phyloP scores from a whole-genome alignment of 2,329 filamentous ascomycete species.

The Neofusicoccum sp. region DNA sequence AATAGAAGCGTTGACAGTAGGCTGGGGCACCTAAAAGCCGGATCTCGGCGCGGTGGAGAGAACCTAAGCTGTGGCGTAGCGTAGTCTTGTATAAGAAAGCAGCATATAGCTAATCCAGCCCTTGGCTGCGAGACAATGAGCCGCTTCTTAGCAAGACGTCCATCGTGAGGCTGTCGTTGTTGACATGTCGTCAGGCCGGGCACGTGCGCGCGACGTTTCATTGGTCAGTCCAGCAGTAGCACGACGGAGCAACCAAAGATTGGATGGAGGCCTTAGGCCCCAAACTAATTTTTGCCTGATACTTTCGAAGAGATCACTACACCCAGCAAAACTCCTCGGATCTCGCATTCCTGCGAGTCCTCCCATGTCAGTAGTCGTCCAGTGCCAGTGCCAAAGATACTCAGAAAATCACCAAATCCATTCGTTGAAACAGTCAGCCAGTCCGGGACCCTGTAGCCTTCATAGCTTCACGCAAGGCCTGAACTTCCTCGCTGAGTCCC shows the following conservation, averaged over 20 bases:
- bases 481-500: background rate
- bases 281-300: conserved; percentile 4
- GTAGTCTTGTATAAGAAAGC: too few relatives aligned
- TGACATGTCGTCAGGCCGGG: conserved; percentile 6
- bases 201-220: background rate
- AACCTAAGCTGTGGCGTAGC: too few relatives aligned
- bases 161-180: background rate
- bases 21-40: too few relatives aligned
- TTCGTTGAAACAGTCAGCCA: background rate
- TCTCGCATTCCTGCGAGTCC: background rate
- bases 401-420: background rate
- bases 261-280: background rate
- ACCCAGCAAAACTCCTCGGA: conserved; percentile 12
- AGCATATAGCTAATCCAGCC: too few relatives aligned
- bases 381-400: conserved; percentile 5
- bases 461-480: background rate
- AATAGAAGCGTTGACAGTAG: too few relatives aligned
- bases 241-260: conserved; percentile 13
- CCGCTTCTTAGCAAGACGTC: background rate
- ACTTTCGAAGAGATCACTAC: conserved; percentile 11
- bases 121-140: too few relatives aligned
- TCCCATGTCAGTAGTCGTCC: background rate
- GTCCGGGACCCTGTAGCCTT: background rate
- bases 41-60: too few relatives aligned
- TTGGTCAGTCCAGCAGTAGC: conserved; percentile 6